A percentile compares a stretch with the other conserved stretches of the same genome.
These are phyloP conservation scores for Schoenoplectus tabernaemontani DNA, from an alignment of 202 grass and related monocot species.

Conservation along the genomic window DNA sequence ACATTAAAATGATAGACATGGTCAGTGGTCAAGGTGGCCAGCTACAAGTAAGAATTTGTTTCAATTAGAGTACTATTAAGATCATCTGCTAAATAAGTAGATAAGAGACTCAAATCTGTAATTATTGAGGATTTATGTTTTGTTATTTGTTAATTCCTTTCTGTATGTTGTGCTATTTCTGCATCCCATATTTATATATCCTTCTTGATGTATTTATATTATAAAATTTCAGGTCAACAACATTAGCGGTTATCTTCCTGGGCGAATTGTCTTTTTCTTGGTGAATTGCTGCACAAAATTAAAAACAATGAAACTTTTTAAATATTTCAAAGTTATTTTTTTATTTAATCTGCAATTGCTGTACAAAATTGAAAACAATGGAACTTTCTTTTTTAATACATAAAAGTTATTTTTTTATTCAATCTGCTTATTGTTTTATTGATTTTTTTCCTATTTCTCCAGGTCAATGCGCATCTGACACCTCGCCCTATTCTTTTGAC, in stretches of 20 bases:
- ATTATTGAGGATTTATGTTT: conserved; percentile 13
- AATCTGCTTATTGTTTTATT: background rate
- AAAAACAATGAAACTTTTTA: background rate
- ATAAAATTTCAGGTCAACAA: conserved; percentile 76
- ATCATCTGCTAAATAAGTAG: background rate
- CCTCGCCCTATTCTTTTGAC: conserved; percentile 96
- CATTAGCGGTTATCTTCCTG: conserved; percentile 96
- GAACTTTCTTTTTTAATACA: background rate
- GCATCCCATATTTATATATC: conserved; percentile 9
- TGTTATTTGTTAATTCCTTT: conserved; percentile 1
- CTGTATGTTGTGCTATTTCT: conserved; percentile 10
- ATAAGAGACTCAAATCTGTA: background rate
- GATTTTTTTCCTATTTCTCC: conserved; percentile 14
- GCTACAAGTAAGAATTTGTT: conserved; percentile 60
- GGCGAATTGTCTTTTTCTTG: conserved; percentile 96
- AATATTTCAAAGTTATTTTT: background rate
- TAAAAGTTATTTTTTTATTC: background rate
- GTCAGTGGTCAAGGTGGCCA: conserved; percentile 80
- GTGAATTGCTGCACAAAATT: conserved; percentile 30
- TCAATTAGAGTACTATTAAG: background rate
- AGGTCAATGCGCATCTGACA: conserved; percentile 95
- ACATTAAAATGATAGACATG: conserved; percentile 99
- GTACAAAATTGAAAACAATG: background rate
- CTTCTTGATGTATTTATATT: conserved; percentile 3
- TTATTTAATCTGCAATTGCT: background rate